Base-by-base conservation (phyloP, 306 rosid species). In the Rubus idaeus region DNA sequence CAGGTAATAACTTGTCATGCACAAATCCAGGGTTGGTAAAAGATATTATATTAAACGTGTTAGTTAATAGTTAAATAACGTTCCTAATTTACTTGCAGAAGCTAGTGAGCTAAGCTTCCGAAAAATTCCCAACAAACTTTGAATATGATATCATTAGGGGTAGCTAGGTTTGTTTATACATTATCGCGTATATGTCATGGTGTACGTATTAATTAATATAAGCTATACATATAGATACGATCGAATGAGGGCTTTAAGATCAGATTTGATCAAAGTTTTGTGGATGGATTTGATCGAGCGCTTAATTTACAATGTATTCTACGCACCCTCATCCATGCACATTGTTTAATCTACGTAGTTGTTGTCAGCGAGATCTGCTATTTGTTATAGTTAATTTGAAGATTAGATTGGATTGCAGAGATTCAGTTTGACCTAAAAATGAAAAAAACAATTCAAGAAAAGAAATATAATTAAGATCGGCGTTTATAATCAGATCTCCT, bases 91-190 rank as follows among this genome's bases (percentile, higher is more conserved):
- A 45, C 77, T 45, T 23, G 60, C 26, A 3, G 42, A 56, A 44
- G n/a, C n/a, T n/a, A n/a, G 57, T 80, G 18, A 82, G 81, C 66
- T 21, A 52, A 75, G 84, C 82, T 76, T 79, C 80, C 87, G 71
- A 89, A 78, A 89, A 83, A 80, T 76, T 79, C 83, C 81, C 83
- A 91, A 87, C 91, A 85, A 89, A 84, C 93, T 77, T 89, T 83
- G 91, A 89, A 84, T 78, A 55, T 72, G 66, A 78, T 37, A 39
- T 64, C 23, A 6, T 9, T 37, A 58, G 3, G 14, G 21, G 45
- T 8, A 8, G 68, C 14, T 63, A 37, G 68, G 37, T 57, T 47
- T 42, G 61, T 69, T 26, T 8, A 63, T 37, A 37, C 46, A 37
- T 57, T 13, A 42, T 53, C n/a, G 42, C 17, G 71, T 66, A 40